phyloP scores from a whole-genome alignment of 2,329 filamentous ascomycete species.

The Colletotrichum ledebouriae region DNA sequence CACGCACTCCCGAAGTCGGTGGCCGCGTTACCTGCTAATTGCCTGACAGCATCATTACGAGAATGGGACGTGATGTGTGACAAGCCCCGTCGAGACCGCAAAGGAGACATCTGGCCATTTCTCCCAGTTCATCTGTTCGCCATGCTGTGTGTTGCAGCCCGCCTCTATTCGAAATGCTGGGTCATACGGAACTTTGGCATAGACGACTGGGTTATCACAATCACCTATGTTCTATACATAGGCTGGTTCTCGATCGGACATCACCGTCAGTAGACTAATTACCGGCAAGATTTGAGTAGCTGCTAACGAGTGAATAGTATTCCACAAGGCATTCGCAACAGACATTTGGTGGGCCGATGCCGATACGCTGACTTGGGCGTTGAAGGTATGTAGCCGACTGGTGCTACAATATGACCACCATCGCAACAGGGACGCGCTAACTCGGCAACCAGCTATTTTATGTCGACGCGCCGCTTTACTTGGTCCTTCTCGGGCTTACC shows the following conservation, averaged over 20 bases:
- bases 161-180: slow-evolving; percentile 16
- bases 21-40: not conserved
- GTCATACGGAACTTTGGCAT: slow-evolving; percentile 19
- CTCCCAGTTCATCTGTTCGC: slow-evolving; percentile 26
- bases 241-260: slow-evolving; percentile 23
- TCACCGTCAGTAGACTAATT: slow-evolving; percentile 1
- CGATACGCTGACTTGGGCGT: slow-evolving; percentile 19
- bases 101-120: slow-evolving; percentile 20
- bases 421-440: not conserved
- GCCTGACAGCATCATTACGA: slow-evolving; percentile 4
- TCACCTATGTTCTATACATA: slow-evolving; percentile 21
- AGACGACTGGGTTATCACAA: slow-evolving; percentile 29
- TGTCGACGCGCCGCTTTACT: slow-evolving; percentile 14
- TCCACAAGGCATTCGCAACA: slow-evolving; percentile 18
- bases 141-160: slow-evolving; percentile 18
- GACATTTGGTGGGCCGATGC: slow-evolving; percentile 32
- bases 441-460: slow-evolving; percentile 19
- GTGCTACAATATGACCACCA: no score
- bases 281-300: not conserved
- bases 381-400: slow-evolving; percentile 2
- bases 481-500: slow-evolving; percentile 22
- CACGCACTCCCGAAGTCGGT: not conserved
- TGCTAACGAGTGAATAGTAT: not conserved
- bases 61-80: slow-evolving; percentile 34
- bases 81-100: slow-evolving; percentile 8